Evolutionary conservation across 306 rosid species (phyloP).

Genomic region (Parietaria judaica): DNA sequence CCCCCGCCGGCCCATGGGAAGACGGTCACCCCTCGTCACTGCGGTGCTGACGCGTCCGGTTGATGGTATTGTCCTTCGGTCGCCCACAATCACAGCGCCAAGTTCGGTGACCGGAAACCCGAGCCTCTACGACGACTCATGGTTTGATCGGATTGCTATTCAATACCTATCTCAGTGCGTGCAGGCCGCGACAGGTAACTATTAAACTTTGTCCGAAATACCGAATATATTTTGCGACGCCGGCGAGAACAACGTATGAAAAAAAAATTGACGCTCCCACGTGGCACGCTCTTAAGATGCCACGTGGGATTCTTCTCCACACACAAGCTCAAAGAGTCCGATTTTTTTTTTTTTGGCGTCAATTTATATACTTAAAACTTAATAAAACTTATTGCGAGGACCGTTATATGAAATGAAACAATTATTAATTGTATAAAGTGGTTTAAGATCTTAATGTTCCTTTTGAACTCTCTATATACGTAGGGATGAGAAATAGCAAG

Average conservation of each 20-base stretch:
- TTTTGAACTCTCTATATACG: neutral
- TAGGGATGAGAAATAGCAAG: conserved; percentile 57
- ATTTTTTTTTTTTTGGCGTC: neutral
- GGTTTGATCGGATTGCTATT: conserved; percentile 67
- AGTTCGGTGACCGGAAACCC: conserved; percentile 5
- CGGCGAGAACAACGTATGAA: too few species aligned
- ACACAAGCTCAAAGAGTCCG: too few species aligned
- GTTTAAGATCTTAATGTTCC: neutral
- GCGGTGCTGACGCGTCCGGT: conserved; percentile 47
- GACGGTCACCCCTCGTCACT: conserved; percentile 14
- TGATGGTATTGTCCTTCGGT: conserved; percentile 5
- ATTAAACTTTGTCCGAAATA: neutral
- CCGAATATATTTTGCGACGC: too few species aligned
- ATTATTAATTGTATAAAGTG: too few species aligned
- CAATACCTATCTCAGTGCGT: conserved; percentile 55
- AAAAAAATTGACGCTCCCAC: too few species aligned
- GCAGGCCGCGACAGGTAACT: conserved; percentile 76
- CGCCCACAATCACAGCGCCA: neutral
- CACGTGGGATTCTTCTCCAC: too few species aligned
- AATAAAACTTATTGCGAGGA: too few species aligned
- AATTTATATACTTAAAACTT: neutral
- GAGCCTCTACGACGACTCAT: conserved; percentile 43
- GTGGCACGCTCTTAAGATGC: too few species aligned
- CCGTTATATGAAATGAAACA: too few species aligned
- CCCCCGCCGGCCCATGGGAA: conserved; percentile 14